phyloP scores from a whole-genome alignment of 179 eudicot genomes.

The Gypsophila paniculata region DNA sequence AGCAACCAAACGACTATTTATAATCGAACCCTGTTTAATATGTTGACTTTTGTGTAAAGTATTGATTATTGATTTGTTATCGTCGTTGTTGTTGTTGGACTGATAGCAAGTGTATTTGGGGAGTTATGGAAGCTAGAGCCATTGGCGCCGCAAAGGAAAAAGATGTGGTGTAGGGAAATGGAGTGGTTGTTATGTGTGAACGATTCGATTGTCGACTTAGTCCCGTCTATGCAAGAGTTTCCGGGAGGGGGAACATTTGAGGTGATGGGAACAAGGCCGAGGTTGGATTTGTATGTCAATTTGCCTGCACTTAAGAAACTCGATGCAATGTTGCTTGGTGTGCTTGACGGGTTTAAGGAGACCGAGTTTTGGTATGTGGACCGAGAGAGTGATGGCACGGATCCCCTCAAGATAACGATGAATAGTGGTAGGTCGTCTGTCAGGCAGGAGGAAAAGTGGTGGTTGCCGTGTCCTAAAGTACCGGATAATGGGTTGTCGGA shows the following conservation, averaged over 20 bases:
- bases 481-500: constrained; percentile 75
- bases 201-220: constrained; percentile 86
- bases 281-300: constrained; percentile 74
- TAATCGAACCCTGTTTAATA: too few species aligned
- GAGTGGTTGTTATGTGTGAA: constrained; percentile 83
- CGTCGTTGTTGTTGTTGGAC: neutral
- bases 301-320: constrained; percentile 91
- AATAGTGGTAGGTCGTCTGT: constrained; percentile 66
- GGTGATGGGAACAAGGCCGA: constrained; percentile 76
- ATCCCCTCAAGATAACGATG: constrained; percentile 26
- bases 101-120: constrained; percentile 82
- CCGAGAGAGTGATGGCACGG: constrained; percentile 41
- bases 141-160: constrained; percentile 55
- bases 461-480: constrained; percentile 87
- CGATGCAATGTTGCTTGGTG: constrained; percentile 69
- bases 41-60: neutral
- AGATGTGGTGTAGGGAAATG: constrained; percentile 94
- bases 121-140: constrained; percentile 93
- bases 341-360: constrained; percentile 86
- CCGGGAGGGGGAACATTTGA: constrained; percentile 78
- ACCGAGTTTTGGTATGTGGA: constrained; percentile 75
- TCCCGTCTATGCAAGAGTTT: constrained; percentile 71
- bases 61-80: neutral
- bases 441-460: constrained; percentile 96
- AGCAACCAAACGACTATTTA: too few species aligned